These are phyloP conservation scores for Plantago coronopus DNA, from an alignment of 305 asterid species.

Conservation along the genomic window DNA sequence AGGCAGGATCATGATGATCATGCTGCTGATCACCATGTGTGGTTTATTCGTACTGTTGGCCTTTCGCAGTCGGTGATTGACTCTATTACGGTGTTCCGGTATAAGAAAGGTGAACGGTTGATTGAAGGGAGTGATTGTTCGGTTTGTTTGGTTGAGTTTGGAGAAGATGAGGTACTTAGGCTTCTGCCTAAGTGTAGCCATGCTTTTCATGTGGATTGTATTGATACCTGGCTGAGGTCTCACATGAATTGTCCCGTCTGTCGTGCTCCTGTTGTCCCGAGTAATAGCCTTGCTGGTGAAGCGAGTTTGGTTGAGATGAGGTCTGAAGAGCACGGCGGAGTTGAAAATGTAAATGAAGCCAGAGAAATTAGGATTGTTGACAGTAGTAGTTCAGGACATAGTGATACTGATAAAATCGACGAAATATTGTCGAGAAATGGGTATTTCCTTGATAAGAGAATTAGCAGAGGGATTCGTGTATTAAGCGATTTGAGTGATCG, in stretches of 20 bases:
- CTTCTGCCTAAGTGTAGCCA: slow-evolving; percentile 74
- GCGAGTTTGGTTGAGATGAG: neutral
- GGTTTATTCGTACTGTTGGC: slow-evolving; percentile 68
- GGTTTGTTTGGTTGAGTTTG: slow-evolving; percentile 64
- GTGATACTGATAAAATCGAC: slow-evolving; percentile 10
- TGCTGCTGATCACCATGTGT: slow-evolving; percentile 58
- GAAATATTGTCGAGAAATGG: slow-evolving; percentile 1
- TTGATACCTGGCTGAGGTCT: slow-evolving; percentile 70
- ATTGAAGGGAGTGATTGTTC: slow-evolving; percentile 57
- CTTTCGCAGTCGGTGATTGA: slow-evolving; percentile 51
- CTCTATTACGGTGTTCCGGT: slow-evolving; percentile 45
- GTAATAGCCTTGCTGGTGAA: neutral
- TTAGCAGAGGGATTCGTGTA: slow-evolving; percentile 24
- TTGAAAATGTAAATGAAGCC: neutral
- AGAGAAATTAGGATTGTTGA: slow-evolving; percentile 8
- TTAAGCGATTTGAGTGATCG: slow-evolving; percentile 41
- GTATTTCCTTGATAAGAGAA: neutral
- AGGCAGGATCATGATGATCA: slow-evolving; percentile 35
- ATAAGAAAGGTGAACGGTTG: slow-evolving; percentile 33
- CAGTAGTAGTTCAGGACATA: neutral
- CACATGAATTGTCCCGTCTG: slow-evolving; percentile 76
- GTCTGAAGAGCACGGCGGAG: slow-evolving; percentile 18
- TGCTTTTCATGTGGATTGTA: slow-evolving; percentile 62
- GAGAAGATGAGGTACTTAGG: slow-evolving; percentile 53
- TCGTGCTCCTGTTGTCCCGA: slow-evolving; percentile 46